These are phyloP conservation scores for Microcera coccophila DNA, from an alignment of 2,329 filamentous ascomycete species.

Conservation along the genomic window DNA sequence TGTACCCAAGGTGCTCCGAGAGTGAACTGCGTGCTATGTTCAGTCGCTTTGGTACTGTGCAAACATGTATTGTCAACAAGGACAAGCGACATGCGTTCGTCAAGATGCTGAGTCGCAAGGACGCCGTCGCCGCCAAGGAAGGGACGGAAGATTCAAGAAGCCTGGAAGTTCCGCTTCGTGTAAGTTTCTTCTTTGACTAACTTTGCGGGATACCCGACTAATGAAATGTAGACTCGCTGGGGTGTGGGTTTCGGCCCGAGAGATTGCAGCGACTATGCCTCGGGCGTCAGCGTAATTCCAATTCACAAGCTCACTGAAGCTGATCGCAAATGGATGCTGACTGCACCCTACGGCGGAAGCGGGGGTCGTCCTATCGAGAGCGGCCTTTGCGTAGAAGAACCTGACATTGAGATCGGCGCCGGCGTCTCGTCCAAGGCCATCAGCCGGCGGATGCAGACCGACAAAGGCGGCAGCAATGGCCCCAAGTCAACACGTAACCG, in stretches of 20 bases:
- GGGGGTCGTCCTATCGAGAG: slow-evolving; percentile 76
- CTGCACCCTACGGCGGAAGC: slow-evolving; percentile 87
- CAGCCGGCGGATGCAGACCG: slow-evolving; percentile 65
- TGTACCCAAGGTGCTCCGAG: slow-evolving; percentile 62
- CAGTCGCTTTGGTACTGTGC: slow-evolving; percentile 75
- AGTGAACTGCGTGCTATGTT: slow-evolving; percentile 79
- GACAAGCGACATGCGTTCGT: slow-evolving; percentile 98
- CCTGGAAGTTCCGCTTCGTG: slow-evolving; percentile 68
- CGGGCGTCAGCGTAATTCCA: slow-evolving; percentile 87
- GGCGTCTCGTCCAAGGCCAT: slow-evolving; percentile 93
- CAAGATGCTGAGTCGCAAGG: slow-evolving; percentile 89
- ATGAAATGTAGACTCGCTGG: slow-evolving; percentile 73
- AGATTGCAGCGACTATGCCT: slow-evolving; percentile 94
- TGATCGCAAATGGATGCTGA: slow-evolving; percentile 95
- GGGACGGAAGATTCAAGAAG: slow-evolving; percentile 79
- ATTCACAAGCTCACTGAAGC: slow-evolving; percentile 91
- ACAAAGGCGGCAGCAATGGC: slow-evolving; percentile 61
- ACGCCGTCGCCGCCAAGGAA: slow-evolving; percentile 78
- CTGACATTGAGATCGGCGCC: slow-evolving; percentile 96
- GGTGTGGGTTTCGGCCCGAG: slow-evolving; percentile 95
- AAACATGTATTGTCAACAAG: slow-evolving; percentile 96
- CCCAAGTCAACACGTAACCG: slow-evolving; percentile 57
- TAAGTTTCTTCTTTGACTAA: slow-evolving; percentile 40
- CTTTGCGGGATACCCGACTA: slow-evolving; percentile 19
- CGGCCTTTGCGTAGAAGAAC: slow-evolving; percentile 90